These are phyloP conservation scores for Phragmites australis DNA, from an alignment of 176 grass and related monocot genomes.

Conservation along the genomic window DNA sequence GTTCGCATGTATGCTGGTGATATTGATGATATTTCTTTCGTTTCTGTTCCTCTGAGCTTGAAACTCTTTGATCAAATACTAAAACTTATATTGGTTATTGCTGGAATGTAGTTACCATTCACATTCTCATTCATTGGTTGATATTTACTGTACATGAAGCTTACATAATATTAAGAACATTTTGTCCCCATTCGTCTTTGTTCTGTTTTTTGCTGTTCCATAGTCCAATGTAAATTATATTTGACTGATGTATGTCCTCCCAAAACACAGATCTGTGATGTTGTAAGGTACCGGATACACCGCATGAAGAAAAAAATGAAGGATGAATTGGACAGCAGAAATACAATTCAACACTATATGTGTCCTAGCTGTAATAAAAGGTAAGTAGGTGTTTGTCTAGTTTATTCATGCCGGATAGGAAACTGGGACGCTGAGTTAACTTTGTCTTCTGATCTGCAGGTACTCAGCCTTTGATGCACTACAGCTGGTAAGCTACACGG, in stretches of 20 bases:
- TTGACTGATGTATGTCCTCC: slow-evolving; percentile 23
- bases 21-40: no score
- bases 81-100: neutral
- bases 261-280: slow-evolving; percentile 76
- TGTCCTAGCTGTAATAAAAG: slow-evolving; percentile 91
- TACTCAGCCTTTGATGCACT: slow-evolving; percentile 97
- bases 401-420: slow-evolving; percentile 10
- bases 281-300: slow-evolving; percentile 90
- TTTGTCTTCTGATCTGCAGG: slow-evolving; percentile 46
- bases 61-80: neutral
- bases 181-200: slow-evolving; percentile 21
- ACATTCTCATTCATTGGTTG: neutral
- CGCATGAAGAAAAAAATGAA: slow-evolving; percentile 97
- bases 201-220: slow-evolving; percentile 1
- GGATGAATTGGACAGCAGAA: slow-evolving; percentile 97
- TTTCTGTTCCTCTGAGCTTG: no score
- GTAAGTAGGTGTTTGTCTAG: slow-evolving; percentile 40
- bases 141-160: neutral
- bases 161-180: neutral
- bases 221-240: neutral
- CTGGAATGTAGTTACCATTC: neutral
- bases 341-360: slow-evolving; percentile 92
- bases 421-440: neutral
- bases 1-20: no score
- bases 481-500: slow-evolving; percentile 75